Base-by-base conservation (phyloP, 345 rosid genomes). In the Crucihimalaya himalaica region DNA sequence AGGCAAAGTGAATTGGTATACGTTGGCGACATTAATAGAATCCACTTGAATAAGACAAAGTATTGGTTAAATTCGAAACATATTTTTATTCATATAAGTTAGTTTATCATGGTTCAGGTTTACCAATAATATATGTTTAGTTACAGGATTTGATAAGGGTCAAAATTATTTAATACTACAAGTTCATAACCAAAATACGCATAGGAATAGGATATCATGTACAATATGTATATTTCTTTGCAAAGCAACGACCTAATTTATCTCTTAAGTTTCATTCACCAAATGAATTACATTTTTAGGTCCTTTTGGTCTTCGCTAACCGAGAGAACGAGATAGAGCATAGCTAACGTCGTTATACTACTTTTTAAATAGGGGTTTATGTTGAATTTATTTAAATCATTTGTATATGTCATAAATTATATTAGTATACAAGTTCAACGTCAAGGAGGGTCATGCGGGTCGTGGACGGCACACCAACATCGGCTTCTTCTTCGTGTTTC, bases 391-490 rank as follows among this genome's bases (percentile, higher is more conserved):
- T 2, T 42, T 21, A 5, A 32, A 32, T 32, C 37, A 32, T 32
- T 8, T 52, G 23, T 46, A 12, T 27, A 40, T 28, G 21, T 27
- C 13, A 6, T 48, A 32, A 48, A 4, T 34, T 8, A 3, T 35
- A 34, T 52, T 8, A 35, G 10, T 74, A 9, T 18, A 47, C 32
- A 60, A 51, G 54, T 61, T 68, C 57, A 68, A 75, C 74, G 63
- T 68, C 63, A 75, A 51, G 45, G 76, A 55, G 66, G 28, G 80
- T 76, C 75, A 75, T 76, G 75, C 80, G 75, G 80, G 76, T 76
- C 80, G 80, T 76, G 75, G 76, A 76, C 80, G 76, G 80, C 80
- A 76, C 75, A 70, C 80, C 76, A 71, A 32, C 46, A 23, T 54
- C 32, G 47, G 13, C 71, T 70, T 70, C 76, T 76, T 70, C 79